Percentiles rank a stretch among this genome's conserved stretches.
Conservation (phyloP, 2,329 filamentous ascomycete species). For the Trichophyton schoenleinii region DNA sequence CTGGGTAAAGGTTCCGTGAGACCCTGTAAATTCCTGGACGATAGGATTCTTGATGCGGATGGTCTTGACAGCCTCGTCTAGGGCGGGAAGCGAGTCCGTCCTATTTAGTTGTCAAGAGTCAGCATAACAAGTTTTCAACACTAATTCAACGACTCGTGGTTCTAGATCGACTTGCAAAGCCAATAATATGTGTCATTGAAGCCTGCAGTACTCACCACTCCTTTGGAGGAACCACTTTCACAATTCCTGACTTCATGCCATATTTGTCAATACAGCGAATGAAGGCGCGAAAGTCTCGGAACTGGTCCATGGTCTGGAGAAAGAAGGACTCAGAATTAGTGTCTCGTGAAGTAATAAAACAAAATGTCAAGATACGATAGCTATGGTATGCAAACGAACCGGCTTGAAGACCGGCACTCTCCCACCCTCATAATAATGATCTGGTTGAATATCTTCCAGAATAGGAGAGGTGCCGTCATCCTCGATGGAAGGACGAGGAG, state of each 20-base stretch:
- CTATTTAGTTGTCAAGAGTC: slow-evolving; percentile 25
- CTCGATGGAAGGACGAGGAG: slow-evolving; percentile 26
- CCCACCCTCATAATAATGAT: slow-evolving; percentile 72
- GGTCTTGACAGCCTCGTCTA: slow-evolving; percentile 78
- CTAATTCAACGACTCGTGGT: not conserved
- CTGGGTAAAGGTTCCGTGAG: slow-evolving; percentile 88
- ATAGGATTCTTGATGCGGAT: slow-evolving; percentile 94
- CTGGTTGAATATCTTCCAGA: slow-evolving; percentile 64
- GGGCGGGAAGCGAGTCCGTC: slow-evolving; percentile 57
- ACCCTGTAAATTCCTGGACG: slow-evolving; percentile 94
- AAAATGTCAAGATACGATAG: not conserved
- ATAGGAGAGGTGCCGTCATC: slow-evolving; percentile 17
- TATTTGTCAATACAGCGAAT: slow-evolving; percentile 83
- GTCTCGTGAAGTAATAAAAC: not conserved
- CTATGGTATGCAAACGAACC: slow-evolving; percentile 35
- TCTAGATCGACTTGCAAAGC: not conserved
- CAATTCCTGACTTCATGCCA: slow-evolving; percentile 93
- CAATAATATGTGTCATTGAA: not conserved
- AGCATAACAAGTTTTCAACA: not conserved
- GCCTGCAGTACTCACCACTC: slow-evolving; percentile 60
- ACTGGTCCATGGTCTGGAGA: slow-evolving; percentile 70
- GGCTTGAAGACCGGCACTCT: slow-evolving; percentile 90
- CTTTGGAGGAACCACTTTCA: slow-evolving; percentile 84
- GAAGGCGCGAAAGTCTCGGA: slow-evolving; percentile 83
- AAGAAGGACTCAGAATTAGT: slow-evolving; percentile 6